Percentiles rank a stretch among this genome's conserved stretches.
Evolutionary conservation across 257 asterid genomes (phyloP).

Genomic region (Solanum piurae): DNA sequence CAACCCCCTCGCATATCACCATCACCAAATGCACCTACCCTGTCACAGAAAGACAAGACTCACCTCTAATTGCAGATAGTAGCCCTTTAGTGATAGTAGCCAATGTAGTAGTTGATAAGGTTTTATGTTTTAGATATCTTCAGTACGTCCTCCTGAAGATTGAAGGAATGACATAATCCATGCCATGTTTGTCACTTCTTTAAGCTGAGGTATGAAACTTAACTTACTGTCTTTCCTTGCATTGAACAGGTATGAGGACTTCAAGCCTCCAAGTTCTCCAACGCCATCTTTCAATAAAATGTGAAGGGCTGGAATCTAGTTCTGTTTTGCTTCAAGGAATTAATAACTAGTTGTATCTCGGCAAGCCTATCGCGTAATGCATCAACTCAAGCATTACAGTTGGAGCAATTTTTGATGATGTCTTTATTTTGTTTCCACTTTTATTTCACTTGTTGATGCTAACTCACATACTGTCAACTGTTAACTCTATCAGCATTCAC

Average conservation of each 20-base stretch:
- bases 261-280: conserved; percentile 81
- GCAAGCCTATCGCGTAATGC: background rate
- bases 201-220: background rate
- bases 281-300: conserved; percentile 33
- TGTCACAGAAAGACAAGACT: conserved; percentile 5
- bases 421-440: background rate
- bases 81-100: background rate
- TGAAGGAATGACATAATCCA: background rate
- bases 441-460: background rate
- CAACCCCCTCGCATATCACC: conserved; percentile 48
- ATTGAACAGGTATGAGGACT: conserved; percentile 58
- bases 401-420: background rate
- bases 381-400: background rate
- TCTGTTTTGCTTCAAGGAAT: background rate
- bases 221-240: background rate
- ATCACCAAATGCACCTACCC: conserved; percentile 34
- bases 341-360: background rate
- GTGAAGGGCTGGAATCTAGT: background rate
- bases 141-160: background rate
- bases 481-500: background rate
- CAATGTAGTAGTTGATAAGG: background rate
- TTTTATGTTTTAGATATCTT: background rate
- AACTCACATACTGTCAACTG: background rate
- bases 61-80: conserved; percentile 9
- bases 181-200: background rate